Evolutionary conservation across 1,139 yeast genomes (phyloP), one percentile per base, ranked within the genome.

Genomic region (Suhomyces coccinellae): DNA sequence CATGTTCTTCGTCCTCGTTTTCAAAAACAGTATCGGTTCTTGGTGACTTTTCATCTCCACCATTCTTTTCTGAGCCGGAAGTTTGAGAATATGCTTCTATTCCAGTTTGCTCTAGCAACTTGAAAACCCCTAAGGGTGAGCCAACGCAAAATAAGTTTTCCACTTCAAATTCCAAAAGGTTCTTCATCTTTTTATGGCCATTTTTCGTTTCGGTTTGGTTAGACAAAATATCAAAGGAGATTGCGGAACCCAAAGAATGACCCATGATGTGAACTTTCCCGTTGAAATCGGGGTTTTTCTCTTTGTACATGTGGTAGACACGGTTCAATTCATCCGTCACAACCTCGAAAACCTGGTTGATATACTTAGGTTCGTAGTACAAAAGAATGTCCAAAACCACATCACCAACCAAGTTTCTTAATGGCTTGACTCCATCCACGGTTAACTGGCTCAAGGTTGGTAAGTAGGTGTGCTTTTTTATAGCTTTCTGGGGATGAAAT

Each of bases 171-270:
- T 77, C 72, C 30, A 91, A 69, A 32, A 74, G 73, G 3, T 57
- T 52, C 26, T 45, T 40, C 36, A 57, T 40, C 38, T 37, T 52
- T 49, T 37, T 41, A 43, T n/a, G 50, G 31, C 57, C 52, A 45
- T 62, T 56, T 1, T 57, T 54, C 4, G 57, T 58, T 1, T 48
- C 52, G 0, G 65, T 61, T 58, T 86, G 95, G 27, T 71, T 61
- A 2, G 87, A 72, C 33, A 90, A 63, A 32, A 93, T 72, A 62
- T 93, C 99, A 54, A 88, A 81, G 1, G 86, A 78, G 44, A 93
- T 88, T 1, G 93, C 85, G 14, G 96, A 85, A 0, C 99, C 99
- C 24, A 93, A 67, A 0, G 97, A 90, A 63, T 93, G 99, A 1
- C 97, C 98, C 56, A 93, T 71, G 2, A 93, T 63, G 56, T 91